Conservation (phyloP, 345 rosid genomes). For the Rhodamnia argentea region DNA sequence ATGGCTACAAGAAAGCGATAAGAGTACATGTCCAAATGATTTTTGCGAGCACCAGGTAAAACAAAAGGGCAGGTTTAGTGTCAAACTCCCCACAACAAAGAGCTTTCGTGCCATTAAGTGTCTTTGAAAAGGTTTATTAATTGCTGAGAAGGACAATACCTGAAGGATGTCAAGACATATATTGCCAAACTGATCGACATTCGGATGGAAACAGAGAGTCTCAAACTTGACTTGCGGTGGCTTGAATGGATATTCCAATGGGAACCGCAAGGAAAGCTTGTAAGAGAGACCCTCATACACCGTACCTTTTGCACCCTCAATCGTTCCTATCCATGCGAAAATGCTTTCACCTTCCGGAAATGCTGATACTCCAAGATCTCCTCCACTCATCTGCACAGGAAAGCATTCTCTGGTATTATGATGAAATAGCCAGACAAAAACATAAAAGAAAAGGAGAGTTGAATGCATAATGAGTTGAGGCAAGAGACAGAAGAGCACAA, state of each 20-base stretch:
- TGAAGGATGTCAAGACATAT: constrained; percentile 70
- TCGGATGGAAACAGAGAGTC: constrained; percentile 63
- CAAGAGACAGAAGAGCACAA: neutral
- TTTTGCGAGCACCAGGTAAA: neutral
- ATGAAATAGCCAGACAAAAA: neutral
- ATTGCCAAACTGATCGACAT: constrained; percentile 56
- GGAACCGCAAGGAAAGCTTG: constrained; percentile 49
- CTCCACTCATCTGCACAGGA: constrained; percentile 44
- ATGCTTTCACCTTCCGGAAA: constrained; percentile 65
- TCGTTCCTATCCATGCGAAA: constrained; percentile 58
- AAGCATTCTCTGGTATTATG: neutral
- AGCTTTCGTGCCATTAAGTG: neutral
- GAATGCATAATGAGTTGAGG: neutral
- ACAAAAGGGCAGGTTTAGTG: neutral
- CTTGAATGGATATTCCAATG: constrained; percentile 59
- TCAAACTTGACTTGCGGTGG: constrained; percentile 62
- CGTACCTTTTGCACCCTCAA: constrained; percentile 49
- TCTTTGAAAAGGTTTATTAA: neutral
- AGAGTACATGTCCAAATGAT: neutral
- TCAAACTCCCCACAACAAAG: neutral
- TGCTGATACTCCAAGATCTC: constrained; percentile 53
- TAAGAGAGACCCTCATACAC: constrained; percentile 55
- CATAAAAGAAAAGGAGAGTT: neutral
- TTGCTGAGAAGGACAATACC: constrained; percentile 17
- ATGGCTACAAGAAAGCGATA: neutral